Conservation (phyloP, 441 rosid genomes). For the Pelargonium citronellum region DNA sequence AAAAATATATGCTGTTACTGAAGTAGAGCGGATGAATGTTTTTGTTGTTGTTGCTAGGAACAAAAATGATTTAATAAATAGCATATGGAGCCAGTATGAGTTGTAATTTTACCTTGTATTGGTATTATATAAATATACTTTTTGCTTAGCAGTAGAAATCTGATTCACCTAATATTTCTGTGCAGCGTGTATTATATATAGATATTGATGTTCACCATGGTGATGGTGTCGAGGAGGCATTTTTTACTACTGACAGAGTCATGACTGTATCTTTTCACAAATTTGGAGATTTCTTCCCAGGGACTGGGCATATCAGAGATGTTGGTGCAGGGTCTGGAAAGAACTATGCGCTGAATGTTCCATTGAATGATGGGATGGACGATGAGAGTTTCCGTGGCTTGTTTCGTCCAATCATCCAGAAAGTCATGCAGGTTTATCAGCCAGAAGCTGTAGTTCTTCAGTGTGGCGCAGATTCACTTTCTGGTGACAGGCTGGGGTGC, state of each 20-base stretch:
- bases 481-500: constrained; percentile 93
- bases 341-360: constrained; percentile 79
- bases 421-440: constrained; percentile 89
- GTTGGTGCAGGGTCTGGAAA: constrained; percentile 67
- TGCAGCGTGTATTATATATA: constrained; percentile 83
- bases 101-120: no score
- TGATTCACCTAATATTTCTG: constrained; percentile 18
- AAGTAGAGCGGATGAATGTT: no score
- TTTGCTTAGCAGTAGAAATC: constrained; percentile 9
- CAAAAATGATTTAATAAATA: no score
- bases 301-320: constrained; percentile 83
- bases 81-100: no score
- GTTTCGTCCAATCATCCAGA: constrained; percentile 72
- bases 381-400: constrained; percentile 70
- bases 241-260: constrained; percentile 89
- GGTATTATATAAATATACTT: not conserved
- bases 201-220: constrained; percentile 98
- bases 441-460: constrained; percentile 98
- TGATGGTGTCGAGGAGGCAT: constrained; percentile 97
- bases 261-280: constrained; percentile 98
- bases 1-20: no score
- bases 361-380: constrained; percentile 82
- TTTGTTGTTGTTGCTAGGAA: no score
- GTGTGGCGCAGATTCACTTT: constrained; percentile 91
- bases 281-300: constrained; percentile 94